phyloP scores from a whole-genome alignment of 192 early-diverging fungal species.

The Linnemannia elongata region DNA sequence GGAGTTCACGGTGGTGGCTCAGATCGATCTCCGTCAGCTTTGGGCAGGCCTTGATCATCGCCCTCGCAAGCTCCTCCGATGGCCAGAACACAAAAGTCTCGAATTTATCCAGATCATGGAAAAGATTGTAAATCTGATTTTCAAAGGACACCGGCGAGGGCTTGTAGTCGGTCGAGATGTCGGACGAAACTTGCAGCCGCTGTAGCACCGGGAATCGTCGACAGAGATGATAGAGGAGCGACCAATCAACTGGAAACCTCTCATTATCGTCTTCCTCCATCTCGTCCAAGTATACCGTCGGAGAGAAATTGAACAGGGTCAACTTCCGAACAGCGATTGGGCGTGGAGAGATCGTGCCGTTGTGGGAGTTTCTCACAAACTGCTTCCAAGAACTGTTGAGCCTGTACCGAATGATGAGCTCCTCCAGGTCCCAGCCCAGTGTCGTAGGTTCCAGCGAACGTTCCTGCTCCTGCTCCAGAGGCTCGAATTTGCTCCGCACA shows the following conservation, averaged over 20 bases:
- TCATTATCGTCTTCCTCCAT: neutral
- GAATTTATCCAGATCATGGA: neutral
- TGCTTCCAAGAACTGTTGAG: neutral
- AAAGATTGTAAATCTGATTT: neutral
- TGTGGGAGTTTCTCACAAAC: neutral
- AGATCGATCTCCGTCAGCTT: slow-evolving; percentile 10
- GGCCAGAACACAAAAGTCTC: neutral
- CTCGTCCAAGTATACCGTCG: neutral
- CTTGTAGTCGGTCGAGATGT: neutral
- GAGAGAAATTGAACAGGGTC: neutral
- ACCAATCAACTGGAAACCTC: neutral
- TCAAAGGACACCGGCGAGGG: neutral
- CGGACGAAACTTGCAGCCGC: neutral
- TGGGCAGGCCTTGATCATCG: slow-evolving; percentile 4
- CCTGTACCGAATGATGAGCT: neutral
- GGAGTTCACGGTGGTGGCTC: slow-evolving; percentile 6
- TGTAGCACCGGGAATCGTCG: slow-evolving; percentile 10
- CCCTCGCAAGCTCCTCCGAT: neutral
- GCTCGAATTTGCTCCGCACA: neutral
- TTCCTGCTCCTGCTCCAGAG: neutral
- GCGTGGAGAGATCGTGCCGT: neutral
- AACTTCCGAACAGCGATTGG: neutral
- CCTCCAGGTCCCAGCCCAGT: neutral
- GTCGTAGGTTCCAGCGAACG: neutral
- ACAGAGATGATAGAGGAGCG: neutral